Percentiles rank a stretch among this genome's conserved stretches.
Evolutionary conservation across 768 basidiomycete genomes (phyloP).

Genomic region (Naematelia encephala): DNA sequence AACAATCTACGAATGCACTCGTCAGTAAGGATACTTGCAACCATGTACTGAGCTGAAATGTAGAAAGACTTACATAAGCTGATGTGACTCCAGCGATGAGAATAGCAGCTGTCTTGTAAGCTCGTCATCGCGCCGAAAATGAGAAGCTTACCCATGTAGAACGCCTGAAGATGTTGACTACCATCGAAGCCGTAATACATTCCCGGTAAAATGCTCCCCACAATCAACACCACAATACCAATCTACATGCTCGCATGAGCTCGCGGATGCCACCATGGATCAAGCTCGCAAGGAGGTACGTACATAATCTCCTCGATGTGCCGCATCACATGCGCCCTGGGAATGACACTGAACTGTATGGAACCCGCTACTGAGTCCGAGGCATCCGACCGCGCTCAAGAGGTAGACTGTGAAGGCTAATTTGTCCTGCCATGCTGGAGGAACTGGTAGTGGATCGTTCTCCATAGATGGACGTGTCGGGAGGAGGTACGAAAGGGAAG

Average conservation of each 20-base stretch:
- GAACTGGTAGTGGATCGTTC: constrained; percentile 15
- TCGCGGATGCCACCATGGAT: background rate
- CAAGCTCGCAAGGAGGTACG: constrained; percentile 24
- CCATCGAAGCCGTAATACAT: constrained; percentile 65
- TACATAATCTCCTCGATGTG: constrained; percentile 54
- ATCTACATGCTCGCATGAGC: constrained; percentile 56
- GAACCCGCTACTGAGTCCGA: constrained; percentile 67
- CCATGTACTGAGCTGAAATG: background rate
- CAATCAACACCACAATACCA: constrained; percentile 72
- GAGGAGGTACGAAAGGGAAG: constrained; percentile 13
- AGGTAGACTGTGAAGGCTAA: constrained; percentile 66
- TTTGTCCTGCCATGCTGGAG: constrained; percentile 62
- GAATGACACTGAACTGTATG: constrained; percentile 76
- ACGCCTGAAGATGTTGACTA: constrained; percentile 16
- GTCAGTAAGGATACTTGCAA: no score
- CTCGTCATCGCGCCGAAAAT: constrained; percentile 20
- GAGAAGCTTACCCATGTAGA: constrained; percentile 32
- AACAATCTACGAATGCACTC: constrained; percentile 65
- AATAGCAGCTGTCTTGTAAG: constrained; percentile 3
- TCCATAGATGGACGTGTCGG: constrained; percentile 5
- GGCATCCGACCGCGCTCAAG: constrained; percentile 67
- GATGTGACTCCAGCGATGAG: constrained; percentile 20
- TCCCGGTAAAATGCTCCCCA: constrained; percentile 74
- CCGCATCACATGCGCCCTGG: constrained; percentile 53
- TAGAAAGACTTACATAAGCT: constrained; percentile 24